Conservation (phyloP, 768 basidiomycete species). For the Lentinula lateritia region DNA sequence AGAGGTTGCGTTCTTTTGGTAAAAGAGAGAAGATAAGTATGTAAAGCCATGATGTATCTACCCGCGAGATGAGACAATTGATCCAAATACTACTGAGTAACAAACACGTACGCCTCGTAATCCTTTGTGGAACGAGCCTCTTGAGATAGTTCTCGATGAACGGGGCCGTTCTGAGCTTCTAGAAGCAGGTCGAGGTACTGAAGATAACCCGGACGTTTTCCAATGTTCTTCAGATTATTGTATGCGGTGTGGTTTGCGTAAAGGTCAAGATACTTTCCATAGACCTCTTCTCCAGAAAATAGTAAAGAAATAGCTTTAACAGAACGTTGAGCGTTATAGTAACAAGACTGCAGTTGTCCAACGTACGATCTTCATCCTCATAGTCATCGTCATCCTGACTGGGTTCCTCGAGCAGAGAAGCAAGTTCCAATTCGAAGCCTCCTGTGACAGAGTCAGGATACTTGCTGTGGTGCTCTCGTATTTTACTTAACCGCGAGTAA, state of each 20-base stretch:
- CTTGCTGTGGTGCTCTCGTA: conserved; percentile 94
- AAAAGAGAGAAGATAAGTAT: conserved; percentile 84
- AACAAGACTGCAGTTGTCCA: neutral
- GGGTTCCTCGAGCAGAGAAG: conserved; percentile 72
- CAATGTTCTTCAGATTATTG: conserved; percentile 83
- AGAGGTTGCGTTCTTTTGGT: conserved; percentile 81
- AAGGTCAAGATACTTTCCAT: conserved; percentile 93
- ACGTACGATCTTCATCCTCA: conserved; percentile 83
- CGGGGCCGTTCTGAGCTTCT: conserved; percentile 47
- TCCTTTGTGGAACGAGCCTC: conserved; percentile 67
- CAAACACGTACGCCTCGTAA: conserved; percentile 62
- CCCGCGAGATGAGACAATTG: conserved; percentile 2
- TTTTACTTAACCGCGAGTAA: conserved; percentile 91
- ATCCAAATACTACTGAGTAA: neutral
- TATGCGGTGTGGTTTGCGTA: conserved; percentile 85
- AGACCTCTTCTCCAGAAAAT: conserved; percentile 95
- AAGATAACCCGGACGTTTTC: conserved; percentile 82
- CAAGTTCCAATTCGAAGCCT: conserved; percentile 80
- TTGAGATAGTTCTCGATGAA: conserved; percentile 68
- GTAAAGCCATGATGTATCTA: conserved; percentile 81
- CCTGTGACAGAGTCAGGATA: conserved; percentile 87
- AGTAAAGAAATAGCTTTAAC: conserved; percentile 66
- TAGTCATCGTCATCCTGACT: conserved; percentile 66
- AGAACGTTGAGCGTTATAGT: neutral
- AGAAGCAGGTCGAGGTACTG: conserved; percentile 91